A percentile compares a stretch with the other conserved stretches of the same genome.
phyloP scores from a whole-genome alignment of 805 yeast species.

The Pichia eremophila region DNA sequence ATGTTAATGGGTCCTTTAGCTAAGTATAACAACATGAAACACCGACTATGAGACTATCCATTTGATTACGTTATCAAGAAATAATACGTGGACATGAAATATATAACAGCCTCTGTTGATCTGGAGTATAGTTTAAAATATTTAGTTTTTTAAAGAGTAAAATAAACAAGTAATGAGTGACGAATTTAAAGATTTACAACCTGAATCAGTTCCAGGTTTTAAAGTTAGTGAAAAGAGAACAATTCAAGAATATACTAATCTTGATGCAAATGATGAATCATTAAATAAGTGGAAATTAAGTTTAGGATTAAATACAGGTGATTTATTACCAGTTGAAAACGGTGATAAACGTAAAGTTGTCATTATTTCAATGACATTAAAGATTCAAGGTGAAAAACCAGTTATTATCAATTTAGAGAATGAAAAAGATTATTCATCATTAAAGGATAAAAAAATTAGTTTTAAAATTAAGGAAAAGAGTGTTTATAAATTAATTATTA shows the following conservation, averaged over 20 bases:
- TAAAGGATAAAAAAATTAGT: slow-evolving; percentile 45
- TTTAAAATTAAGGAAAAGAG: slow-evolving; percentile 75
- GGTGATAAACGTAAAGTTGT: slow-evolving; percentile 75
- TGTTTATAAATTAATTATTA: slow-evolving; percentile 59
- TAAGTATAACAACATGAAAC: too few relatives aligned
- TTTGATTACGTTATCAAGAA: too few relatives aligned
- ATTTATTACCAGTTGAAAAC: slow-evolving; percentile 52
- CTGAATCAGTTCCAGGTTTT: slow-evolving; percentile 58
- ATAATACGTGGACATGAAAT: too few relatives aligned
- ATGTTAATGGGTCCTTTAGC: too few relatives aligned
- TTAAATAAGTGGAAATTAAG: slow-evolving; percentile 88
- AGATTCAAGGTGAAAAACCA: slow-evolving; percentile 59
- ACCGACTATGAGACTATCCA: too few relatives aligned
- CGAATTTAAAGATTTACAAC: slow-evolving; percentile 44
- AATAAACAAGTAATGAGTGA: slow-evolving; percentile 6
- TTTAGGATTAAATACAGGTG: slow-evolving; percentile 58
- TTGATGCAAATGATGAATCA: slow-evolving; percentile 88
- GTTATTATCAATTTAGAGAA: slow-evolving; percentile 57
- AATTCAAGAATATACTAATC: slow-evolving; percentile 67
- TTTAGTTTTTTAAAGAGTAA: too few relatives aligned
- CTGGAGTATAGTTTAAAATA: too few relatives aligned
- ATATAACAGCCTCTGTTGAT: too few relatives aligned
- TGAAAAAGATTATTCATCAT: slow-evolving; percentile 45
- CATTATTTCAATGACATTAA: slow-evolving; percentile 62
- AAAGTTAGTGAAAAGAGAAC: slow-evolving; percentile 64